Evolutionary conservation across 805 yeast genomes (phyloP).

Genomic region (Kodamaea neixiangensis): DNA sequence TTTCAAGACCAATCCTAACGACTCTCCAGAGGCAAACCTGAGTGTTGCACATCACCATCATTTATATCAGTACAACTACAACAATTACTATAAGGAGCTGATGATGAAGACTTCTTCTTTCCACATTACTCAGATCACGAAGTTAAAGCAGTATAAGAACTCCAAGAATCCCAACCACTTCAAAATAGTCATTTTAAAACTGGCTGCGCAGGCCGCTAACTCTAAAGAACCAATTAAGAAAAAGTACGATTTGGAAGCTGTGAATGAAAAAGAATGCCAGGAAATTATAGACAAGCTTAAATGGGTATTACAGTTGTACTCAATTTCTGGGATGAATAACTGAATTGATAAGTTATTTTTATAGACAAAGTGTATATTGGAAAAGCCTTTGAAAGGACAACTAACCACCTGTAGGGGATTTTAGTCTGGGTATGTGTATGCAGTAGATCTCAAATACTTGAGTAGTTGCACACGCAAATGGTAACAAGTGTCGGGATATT

Average conservation of each 20-base stretch:
- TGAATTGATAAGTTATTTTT: neutral
- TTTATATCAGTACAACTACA: constrained; percentile 40
- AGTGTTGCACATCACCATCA: constrained; percentile 36
- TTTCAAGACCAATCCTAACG: constrained; percentile 31
- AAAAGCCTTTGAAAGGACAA: neutral
- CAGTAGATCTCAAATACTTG: too few species aligned
- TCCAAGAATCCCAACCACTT: constrained; percentile 72
- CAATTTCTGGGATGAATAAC: constrained; percentile 7
- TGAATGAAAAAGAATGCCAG: constrained; percentile 55
- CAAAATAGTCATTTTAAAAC: constrained; percentile 64
- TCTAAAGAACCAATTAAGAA: constrained; percentile 60
- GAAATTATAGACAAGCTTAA: constrained; percentile 77
- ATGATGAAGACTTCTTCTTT: constrained; percentile 81
- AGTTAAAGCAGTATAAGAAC: constrained; percentile 68
- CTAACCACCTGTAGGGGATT: too few species aligned
- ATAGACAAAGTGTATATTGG: neutral
- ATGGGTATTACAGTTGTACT: constrained; percentile 57
- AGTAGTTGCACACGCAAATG: too few species aligned
- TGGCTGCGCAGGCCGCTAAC: constrained; percentile 24
- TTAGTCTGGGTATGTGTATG: too few species aligned
- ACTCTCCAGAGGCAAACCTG: constrained; percentile 25
- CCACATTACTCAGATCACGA: constrained; percentile 74
- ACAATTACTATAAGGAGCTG: constrained; percentile 58
- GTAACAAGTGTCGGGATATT: too few species aligned
- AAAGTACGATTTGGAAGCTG: constrained; percentile 85